phyloP scores from a whole-genome alignment of 345 rosid species.

The Eucalyptus polyanthemos region DNA sequence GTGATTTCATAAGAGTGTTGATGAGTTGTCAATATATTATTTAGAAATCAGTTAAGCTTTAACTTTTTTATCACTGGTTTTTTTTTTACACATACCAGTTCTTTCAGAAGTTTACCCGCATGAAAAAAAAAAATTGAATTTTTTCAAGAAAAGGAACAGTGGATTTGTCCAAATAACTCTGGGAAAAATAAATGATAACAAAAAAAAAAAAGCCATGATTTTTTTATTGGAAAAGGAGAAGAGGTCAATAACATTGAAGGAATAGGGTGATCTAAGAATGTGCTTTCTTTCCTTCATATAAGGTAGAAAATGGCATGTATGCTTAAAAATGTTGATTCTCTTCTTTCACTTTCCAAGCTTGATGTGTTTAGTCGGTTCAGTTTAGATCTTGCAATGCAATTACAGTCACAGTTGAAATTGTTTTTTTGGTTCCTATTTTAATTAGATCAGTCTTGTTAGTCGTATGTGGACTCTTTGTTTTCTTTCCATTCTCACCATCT shows the following conservation, averaged over 20 bases:
- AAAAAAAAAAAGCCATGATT: background rate
- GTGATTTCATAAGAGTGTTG: background rate
- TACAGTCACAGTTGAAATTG: background rate
- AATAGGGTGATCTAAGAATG: background rate
- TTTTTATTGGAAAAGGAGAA: background rate
- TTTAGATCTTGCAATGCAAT: background rate
- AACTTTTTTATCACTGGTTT: background rate
- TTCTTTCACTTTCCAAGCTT: background rate
- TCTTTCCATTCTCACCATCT: background rate
- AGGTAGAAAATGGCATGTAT: background rate
- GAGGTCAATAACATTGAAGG: background rate
- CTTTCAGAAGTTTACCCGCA: background rate
- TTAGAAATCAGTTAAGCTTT: background rate
- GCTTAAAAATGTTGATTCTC: background rate
- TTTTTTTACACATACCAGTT: background rate
- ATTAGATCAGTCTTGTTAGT: background rate
- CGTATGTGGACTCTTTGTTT: background rate
- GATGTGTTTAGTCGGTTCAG: background rate
- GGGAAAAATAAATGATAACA: background rate
- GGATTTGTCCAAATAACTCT: background rate
- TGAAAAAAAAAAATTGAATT: background rate
- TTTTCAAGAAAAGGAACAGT: background rate
- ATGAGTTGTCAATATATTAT: background rate
- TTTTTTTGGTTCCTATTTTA: background rate
- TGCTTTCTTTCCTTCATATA: background rate